These are phyloP conservation scores for Gilbertella persicaria DNA, from an alignment of 371 early-diverging fungal species.

Conservation along the genomic window DNA sequence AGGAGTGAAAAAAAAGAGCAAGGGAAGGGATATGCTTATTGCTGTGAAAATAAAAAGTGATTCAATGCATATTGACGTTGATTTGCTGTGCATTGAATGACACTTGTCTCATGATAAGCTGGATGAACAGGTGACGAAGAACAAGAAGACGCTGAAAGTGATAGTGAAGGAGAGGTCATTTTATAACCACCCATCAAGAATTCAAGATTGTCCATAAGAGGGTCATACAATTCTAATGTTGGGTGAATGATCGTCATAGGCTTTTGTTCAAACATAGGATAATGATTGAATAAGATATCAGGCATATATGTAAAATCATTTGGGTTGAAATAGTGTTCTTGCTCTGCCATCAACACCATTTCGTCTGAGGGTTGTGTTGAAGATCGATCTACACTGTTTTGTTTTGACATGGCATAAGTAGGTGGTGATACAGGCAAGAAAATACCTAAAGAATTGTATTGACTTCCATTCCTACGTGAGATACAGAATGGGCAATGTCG, in stretches of 20 bases:
- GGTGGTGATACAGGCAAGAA: constrained; percentile 37
- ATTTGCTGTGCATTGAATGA: not conserved
- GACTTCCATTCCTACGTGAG: constrained; percentile 44
- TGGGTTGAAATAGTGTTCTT: too few species aligned
- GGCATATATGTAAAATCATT: too few species aligned
- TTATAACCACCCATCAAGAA: too few species aligned
- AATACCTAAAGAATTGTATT: constrained; percentile 28
- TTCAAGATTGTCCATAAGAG: too few species aligned
- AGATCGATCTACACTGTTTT: too few species aligned
- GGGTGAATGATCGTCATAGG: too few species aligned
- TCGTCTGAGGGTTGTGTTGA: too few species aligned
- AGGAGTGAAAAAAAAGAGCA: not conserved
- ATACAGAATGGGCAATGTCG: constrained; percentile 54
- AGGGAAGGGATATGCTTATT: not conserved
- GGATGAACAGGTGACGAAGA: constrained; percentile 25
- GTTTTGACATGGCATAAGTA: constrained; percentile 19
- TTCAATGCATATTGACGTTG: constrained; percentile 1
- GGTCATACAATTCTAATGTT: too few species aligned
- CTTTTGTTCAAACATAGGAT: too few species aligned
- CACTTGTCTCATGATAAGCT: constrained; percentile 15
- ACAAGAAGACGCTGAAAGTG: constrained; percentile 37
- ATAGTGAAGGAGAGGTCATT: constrained; percentile 28
- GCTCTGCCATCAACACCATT: too few species aligned
- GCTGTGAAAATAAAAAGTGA: not conserved
- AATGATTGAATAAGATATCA: too few species aligned